phyloP scores from a whole-genome alignment of 2,329 filamentous ascomycete species.

The Phaeosphaeriaceae sp. region DNA sequence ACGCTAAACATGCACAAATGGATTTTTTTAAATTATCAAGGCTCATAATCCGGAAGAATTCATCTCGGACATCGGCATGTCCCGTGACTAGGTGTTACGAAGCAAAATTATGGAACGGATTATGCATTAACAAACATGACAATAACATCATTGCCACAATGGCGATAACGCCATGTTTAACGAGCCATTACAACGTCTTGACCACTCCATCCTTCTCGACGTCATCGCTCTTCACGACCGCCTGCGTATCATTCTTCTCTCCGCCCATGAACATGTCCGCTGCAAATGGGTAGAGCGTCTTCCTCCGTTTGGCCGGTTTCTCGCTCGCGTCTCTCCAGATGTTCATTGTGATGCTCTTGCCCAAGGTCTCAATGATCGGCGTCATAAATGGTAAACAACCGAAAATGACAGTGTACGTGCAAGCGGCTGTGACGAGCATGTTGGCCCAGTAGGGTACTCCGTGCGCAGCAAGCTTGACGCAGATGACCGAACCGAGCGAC shows the following conservation, averaged over 20 bases:
- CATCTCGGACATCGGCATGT: too few relatives aligned
- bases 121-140: too few relatives aligned
- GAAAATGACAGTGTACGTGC: conserved; percentile 34
- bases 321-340: conserved; percentile 36
- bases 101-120: too few relatives aligned
- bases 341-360: conserved; percentile 36
- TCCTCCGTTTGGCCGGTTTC: conserved; percentile 28
- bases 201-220: not conserved
- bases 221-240: not conserved
- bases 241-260: not conserved
- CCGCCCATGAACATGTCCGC: conserved; percentile 12
- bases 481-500: conserved; percentile 35
- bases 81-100: too few relatives aligned
- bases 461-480: conserved; percentile 29
- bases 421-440: conserved; percentile 31
- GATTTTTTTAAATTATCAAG: too few relatives aligned
- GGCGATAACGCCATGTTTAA: too few relatives aligned
- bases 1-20: too few relatives aligned
- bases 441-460: conserved; percentile 38
- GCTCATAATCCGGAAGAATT: too few relatives aligned
- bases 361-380: conserved; percentile 40
- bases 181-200: too few relatives aligned
- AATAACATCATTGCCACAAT: too few relatives aligned
- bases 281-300: conserved; percentile 25
- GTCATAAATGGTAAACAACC: conserved; percentile 36